Evolutionary conservation across 169 alveolate genomes (phyloP).

Genomic region (Babesia bovis): DNA sequence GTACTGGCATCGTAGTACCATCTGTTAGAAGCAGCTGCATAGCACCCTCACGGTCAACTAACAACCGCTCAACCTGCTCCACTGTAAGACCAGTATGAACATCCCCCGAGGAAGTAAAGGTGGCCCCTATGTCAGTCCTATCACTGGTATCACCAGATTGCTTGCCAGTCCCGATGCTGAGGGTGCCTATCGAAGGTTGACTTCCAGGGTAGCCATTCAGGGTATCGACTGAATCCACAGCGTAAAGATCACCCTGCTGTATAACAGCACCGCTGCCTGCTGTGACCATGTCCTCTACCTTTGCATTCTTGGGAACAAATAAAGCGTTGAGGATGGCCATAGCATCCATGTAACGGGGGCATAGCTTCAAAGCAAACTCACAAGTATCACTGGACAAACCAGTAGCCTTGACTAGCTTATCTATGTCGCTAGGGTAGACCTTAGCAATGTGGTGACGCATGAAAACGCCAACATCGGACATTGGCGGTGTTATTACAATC

Average conservation of each 20-base stretch:
- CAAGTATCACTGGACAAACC: conserved; percentile 46
- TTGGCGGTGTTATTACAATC: conserved; percentile 7
- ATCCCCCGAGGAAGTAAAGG: background rate
- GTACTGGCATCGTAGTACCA: conserved; percentile 20
- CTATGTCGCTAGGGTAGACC: conserved; percentile 15
- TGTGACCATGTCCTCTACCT: background rate
- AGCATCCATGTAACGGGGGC: conserved; percentile 34
- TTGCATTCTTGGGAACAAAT: conserved; percentile 6
- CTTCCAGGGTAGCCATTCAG: background rate
- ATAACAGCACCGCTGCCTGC: background rate
- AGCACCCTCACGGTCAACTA: conserved; percentile 11
- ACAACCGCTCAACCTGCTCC: conserved; percentile 8
- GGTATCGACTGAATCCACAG: conserved; percentile 13
- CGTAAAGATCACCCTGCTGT: background rate
- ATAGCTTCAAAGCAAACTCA: conserved; percentile 41
- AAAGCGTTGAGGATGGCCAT: conserved; percentile 40
- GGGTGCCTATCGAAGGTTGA: background rate
- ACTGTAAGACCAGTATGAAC: background rate
- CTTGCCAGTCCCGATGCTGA: background rate
- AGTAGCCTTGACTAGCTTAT: conserved; percentile 19
- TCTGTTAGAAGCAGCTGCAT: conserved; percentile 29
- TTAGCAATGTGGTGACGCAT: conserved; percentile 44
- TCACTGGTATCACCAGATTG: background rate
- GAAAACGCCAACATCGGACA: conserved; percentile 34
- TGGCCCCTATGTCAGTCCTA: background rate